phyloP scores from a whole-genome alignment of 768 basidiomycete genomes.

The Lactifluus subvellereus region DNA sequence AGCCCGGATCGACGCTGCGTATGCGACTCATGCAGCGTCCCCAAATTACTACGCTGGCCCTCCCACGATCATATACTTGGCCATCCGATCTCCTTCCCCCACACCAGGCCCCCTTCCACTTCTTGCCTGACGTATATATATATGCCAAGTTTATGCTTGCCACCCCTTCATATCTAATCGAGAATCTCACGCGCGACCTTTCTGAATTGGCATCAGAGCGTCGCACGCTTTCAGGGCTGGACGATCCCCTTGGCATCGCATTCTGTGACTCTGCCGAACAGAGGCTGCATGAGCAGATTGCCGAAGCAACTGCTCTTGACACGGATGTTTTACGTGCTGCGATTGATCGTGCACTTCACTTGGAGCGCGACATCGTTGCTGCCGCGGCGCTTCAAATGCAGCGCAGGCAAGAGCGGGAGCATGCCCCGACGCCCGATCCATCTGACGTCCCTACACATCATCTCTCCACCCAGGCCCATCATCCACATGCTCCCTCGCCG shows the following conservation, averaged over 20 bases:
- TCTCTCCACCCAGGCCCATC: constrained; percentile 35
- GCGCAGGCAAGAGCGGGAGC: constrained; percentile 29
- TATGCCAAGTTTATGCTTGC: constrained; percentile 97
- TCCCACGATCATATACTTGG: constrained; percentile 90
- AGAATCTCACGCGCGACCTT: constrained; percentile 67
- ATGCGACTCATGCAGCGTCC: constrained; percentile 93
- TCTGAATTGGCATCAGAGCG: constrained; percentile 69
- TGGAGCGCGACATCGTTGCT: constrained; percentile 49
- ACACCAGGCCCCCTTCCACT: constrained; percentile 92
- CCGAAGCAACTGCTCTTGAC: constrained; percentile 71
- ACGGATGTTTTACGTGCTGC: constrained; percentile 55
- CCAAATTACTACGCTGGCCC: constrained; percentile 88
- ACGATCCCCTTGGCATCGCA: constrained; percentile 68
- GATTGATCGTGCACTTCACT: constrained; percentile 57
- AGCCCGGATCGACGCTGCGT: constrained; percentile 54
- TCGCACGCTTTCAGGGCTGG: constrained; percentile 52
- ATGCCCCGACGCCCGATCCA: constrained; percentile 12
- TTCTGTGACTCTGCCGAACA: constrained; percentile 78
- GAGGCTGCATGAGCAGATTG: constrained; percentile 74
- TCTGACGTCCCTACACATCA: constrained; percentile 55
- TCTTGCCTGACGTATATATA: constrained; percentile 83
- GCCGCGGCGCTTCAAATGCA: constrained; percentile 29
- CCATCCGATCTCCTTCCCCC: constrained; percentile 88
- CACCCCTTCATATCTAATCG: constrained; percentile 75
- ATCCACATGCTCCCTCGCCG: constrained; percentile 7